Evolutionary conservation across 2,329 filamentous ascomycete genomes (phyloP).

Genomic region (Aspergillus ustus): DNA sequence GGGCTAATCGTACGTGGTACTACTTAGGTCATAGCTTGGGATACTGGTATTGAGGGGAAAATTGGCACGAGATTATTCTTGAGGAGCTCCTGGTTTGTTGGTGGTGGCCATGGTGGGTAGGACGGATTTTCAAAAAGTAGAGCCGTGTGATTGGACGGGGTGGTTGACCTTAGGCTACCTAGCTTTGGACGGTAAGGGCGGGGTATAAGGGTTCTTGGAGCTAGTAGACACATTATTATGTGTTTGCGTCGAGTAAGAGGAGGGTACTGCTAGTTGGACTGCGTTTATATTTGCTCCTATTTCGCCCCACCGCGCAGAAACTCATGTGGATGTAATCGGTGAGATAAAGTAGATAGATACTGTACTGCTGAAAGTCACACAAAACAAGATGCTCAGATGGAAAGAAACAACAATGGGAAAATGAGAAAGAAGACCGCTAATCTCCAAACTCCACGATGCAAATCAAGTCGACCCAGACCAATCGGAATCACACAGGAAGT

Average conservation of each 20-base stretch:
- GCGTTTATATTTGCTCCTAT: background rate
- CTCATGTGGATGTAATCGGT: background rate
- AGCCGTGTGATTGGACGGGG: too few relatives aligned
- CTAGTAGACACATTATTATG: too few relatives aligned
- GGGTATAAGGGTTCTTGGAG: too few relatives aligned
- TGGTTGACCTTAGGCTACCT: too few relatives aligned
- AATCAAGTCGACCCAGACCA: background rate
- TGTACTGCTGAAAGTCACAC: background rate
- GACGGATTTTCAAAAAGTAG: too few relatives aligned
- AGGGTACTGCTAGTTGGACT: background rate
- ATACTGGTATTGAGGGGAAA: background rate
- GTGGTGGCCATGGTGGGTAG: too few relatives aligned
- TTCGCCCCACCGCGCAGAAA: background rate
- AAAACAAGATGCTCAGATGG: background rate
- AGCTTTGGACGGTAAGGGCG: too few relatives aligned
- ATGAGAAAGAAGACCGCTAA: conserved; percentile 7
- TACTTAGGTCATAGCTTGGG: background rate
- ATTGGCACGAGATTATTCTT: too few relatives aligned
- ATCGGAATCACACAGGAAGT: conserved; percentile 7
- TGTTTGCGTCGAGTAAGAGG: too few relatives aligned
- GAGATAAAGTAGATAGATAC: background rate
- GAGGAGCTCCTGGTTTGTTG: too few relatives aligned
- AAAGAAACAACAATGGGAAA: background rate
- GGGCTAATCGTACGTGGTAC: background rate
- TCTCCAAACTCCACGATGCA: conserved; percentile 18